phyloP scores from a whole-genome alignment of 345 rosid species.

The Psidium guajava region DNA sequence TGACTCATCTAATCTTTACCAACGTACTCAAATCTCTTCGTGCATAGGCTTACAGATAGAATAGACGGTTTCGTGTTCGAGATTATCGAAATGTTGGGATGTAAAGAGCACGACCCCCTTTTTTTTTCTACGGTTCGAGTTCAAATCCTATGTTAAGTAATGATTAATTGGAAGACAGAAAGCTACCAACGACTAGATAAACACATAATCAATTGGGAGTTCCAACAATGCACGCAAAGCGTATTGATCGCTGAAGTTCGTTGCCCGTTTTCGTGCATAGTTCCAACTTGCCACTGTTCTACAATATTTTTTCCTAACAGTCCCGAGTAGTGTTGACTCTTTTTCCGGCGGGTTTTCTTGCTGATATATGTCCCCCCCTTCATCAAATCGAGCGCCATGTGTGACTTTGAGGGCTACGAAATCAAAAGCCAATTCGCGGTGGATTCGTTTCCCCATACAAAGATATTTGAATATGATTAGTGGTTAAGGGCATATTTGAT shows the following conservation, averaged over 20 bases:
- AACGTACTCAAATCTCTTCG: neutral
- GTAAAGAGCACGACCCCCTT: neutral
- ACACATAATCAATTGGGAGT: neutral
- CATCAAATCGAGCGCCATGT: neutral
- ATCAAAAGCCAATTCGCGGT: neutral
- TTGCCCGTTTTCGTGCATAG: neutral
- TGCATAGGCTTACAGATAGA: no score
- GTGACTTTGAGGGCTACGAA: neutral
- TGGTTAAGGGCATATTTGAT: neutral
- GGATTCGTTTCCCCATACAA: no score
- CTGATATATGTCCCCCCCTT: neutral
- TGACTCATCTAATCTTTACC: neutral
- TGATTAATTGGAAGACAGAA: neutral
- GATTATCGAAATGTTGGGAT: neutral
- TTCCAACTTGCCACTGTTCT: neutral
- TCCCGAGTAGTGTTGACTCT: neutral
- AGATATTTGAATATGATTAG: neutral
- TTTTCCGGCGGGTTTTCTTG: neutral
- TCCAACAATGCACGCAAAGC: neutral
- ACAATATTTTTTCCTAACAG: neutral
- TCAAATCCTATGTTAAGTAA: neutral
- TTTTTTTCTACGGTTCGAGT: neutral
- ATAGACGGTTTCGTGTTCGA: fast-evolving
- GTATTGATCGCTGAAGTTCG: neutral
- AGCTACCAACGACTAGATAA: neutral